Base-by-base conservation (phyloP, 768 basidiomycete species). In the Hericium alpestre region DNA sequence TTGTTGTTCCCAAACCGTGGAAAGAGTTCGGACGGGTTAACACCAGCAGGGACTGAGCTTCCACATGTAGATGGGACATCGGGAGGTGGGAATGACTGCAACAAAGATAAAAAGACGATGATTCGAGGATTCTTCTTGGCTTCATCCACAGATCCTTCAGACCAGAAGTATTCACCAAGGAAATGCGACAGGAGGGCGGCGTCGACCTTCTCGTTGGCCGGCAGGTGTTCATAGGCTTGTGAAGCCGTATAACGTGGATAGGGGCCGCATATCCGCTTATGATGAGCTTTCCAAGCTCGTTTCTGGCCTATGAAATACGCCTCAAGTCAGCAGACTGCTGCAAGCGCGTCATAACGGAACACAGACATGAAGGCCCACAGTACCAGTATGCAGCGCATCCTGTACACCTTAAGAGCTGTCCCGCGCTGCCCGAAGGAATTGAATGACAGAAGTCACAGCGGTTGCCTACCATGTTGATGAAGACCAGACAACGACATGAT, bases 1-100 rank as follows among this genome's bases (percentile, higher is more conserved):
- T 92, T 90, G 68, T 91, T 92, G 72, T 89, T 91, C 43, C 80
- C 80, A 61, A 87, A 90, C 48, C 86, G 80, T 5, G 73, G 63
- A 65, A 80, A 83, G 1, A 87, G 55, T 0, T 68, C 68, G 3
- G 64, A 53, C 48, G 65, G 52, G 63, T 53, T 23, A 18, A 51
- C 46, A 32, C 18, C 49, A 9, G 46, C 16, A 23, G 59, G 20
- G 27, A 51, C 23, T 32, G 16, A 51, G 32, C 43, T n/a, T 10
- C 22, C 32, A 32, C 32, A 38, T 41, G 53, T 27, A 73, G 69
- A 59, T 71, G 76, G 13, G 13, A 20, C 7, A 71, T 62, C 41
- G 73, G 70, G 32, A 63, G 69, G 16, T 66, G 62, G 9, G 64
- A 53, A 46, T 25, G 48, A 55, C 16, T 53, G 40, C 53, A 67